Evolutionary conservation across 768 basidiomycete species (phyloP), one percentile per base, ranked within the genome.

Genomic region (Tephrocybe sp.): DNA sequence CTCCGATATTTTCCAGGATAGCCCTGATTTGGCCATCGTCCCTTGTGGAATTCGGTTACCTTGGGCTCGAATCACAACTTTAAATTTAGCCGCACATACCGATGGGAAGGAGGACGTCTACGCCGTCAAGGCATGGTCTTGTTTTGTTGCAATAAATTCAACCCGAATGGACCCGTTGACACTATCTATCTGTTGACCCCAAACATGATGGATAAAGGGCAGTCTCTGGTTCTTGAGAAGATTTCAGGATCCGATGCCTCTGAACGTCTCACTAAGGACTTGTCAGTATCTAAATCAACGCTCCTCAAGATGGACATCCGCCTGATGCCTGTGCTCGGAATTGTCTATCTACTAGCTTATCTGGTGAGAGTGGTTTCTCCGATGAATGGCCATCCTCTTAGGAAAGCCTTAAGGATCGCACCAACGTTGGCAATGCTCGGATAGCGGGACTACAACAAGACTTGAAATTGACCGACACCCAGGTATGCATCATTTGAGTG

Each of bases 401-500:
- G 18, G 12, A 9, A 37, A 18, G 4, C n/a, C n/a, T 11, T 28
- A 5, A 44, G 42, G 42, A 44, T 16, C 42, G 42, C 13, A 21
- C 32, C 18, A 37, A 37, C 32, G 18, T 37, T 19, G 60, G 64
- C 16, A 72, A 72, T 47, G 74, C 70, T 16, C 58, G 63, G 13
- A 60, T 72, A 12, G 72, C 71, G 15, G 73, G 74, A 19, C 58
- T 76, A 45, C 72, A 75, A 54, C 61, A 46, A 4, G 66, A 70
- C 16, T 39, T 75, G 35, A 53, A 59, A 9, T 48, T 70, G n/a
- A 58, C 59, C 8, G 51, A 49, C 61, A 46, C 47, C 51, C 18
- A 48, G 46, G 45, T 47, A 41, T 26, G 25, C n/a, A n/a, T n/a
- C 12, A 28, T 28, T 43, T n/a, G n/a, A n/a, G n/a, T n/a, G n/a